Conservation (phyloP, 371 early-diverging fungal species). For the Fennellomyces sp. region DNA sequence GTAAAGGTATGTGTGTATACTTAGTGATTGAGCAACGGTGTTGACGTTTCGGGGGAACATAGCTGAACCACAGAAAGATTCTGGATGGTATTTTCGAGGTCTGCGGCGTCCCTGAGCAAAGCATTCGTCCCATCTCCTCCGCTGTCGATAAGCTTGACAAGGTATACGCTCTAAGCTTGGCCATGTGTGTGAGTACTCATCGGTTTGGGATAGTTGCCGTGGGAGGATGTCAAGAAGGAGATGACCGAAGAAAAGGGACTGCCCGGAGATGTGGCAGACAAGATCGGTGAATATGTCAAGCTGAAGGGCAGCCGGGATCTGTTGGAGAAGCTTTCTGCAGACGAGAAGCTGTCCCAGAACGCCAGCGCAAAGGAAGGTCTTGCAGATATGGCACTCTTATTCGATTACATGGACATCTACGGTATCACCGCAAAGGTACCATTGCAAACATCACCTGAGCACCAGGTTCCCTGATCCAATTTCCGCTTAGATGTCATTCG, state of each 20-base stretch:
- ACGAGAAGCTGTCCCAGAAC: constrained; percentile 66
- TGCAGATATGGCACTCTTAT: constrained; percentile 84
- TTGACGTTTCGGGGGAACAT: too few relatives aligned
- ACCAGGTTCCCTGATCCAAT: not conserved
- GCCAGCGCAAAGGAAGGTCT: constrained; percentile 85
- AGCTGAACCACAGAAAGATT: constrained; percentile 94
- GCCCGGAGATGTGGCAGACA: constrained; percentile 75
- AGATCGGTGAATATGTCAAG: constrained; percentile 88
- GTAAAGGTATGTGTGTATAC: too few relatives aligned
- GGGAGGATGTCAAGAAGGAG: constrained; percentile 92
- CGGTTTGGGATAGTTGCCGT: constrained; percentile 71
- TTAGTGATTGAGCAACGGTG: too few relatives aligned
- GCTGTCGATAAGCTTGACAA: constrained; percentile 99
- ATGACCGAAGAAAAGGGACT: constrained; percentile 92
- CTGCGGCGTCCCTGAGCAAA: constrained; percentile 89
- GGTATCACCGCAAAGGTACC: constrained; percentile 59
- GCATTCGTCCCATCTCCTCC: constrained; percentile 92
- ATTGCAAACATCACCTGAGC: not conserved
- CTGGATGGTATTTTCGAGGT: constrained; percentile 95
- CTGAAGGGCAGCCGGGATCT: constrained; percentile 76
- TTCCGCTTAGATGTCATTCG: constrained; percentile 74
- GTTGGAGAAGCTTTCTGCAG: constrained; percentile 63
- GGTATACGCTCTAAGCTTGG: constrained; percentile 26
- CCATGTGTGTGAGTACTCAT: not conserved
- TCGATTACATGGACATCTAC: constrained; percentile 86